Evolutionary conservation across 2,329 filamentous ascomycete genomes (phyloP), one percentile per base, ranked within the genome.

Genomic region (Monilinia fructicola): DNA sequence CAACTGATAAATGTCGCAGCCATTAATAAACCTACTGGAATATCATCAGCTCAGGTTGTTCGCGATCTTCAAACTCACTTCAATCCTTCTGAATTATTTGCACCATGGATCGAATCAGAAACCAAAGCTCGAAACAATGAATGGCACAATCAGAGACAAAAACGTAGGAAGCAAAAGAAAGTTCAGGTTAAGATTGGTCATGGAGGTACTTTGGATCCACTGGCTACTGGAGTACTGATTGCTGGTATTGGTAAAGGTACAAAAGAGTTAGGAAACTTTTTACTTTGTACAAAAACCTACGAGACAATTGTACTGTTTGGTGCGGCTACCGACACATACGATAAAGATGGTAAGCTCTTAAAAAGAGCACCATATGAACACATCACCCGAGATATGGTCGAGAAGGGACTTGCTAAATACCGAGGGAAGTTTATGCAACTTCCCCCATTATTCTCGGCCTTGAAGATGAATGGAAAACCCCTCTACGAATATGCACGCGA

Each of bases 401-500:
- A 96, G 78, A 84, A 90, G 75, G 91, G 90, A 21, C 79, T 98
- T 67, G 83, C 82, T 6, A 80, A 83, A 68, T 97, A 97, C 78
- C 84, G 88, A 50, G 95, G 95, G 21, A 90, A 90, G 72, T 92
- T 92, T 74, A 88, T 91, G 81, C 95, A 99, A 81, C 88, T 91
- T 72, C 95, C 95, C 48, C 94, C 94, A 7, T 86, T 99, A 26
- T 99, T 93, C 78, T 97, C 92, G 40, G 95, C 95, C 12, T 82
- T 98, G 69, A 93, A 94, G 78, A 92, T 97, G 78, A 87, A 97
- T 72, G 95, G 95, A 2, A 97, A 97, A 81, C 90, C 92, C 44
- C 83, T 97, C 59, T 99, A 99, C 77, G 93, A 99, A 79, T 98
- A 98, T 78, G 95, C 95, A 26, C 85, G 95, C 59, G 92, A 93